Base-by-base conservation (phyloP, 495 filamentous ascomycete genomes). In the Choiromyces venosus region DNA sequence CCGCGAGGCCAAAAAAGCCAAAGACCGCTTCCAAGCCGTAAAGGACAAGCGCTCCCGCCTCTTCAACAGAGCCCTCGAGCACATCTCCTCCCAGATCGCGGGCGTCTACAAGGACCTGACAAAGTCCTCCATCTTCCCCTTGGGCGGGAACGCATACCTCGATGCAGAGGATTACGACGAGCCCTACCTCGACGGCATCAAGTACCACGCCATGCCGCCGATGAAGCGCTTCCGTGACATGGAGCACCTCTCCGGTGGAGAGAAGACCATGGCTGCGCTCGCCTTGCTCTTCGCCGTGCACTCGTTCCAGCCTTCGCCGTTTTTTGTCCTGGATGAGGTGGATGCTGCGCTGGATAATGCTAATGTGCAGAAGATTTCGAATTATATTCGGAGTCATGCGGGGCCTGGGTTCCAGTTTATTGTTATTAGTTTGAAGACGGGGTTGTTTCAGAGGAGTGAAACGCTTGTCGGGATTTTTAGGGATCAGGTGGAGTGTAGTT, bases 331-430 rank as follows among this genome's bases (percentile, higher is more conserved):
- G 37, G 95, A 99, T 83, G 95, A 99, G 83, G 94, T 99, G 39
- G 95, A 99, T 80, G 95, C 95, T 37, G 96, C 95, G 36, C 90
- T 99, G 19, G 95, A 99, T 80, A 96, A 95, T 82, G 93, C 93
- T 68, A 98, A 99, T 80, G 93, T 97, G 29, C 90, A 92, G 69
- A 93, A 94, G 80, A 94, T 99, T 83, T 93, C 92, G 76, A 92
- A 93, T 81, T 98, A 98, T 81, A 96, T 99, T 73, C 88, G 90
- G 37, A 92, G 93, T 77, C 94, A 97, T 82, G 93, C 95, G 0
- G 92, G 92, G 8, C 95, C 96, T 7, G 95, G 95, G 5, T 97
- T 97, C 91, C 95, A 99, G 86, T 99, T 99, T 80, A 94, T 99
- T 74, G 96, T 99, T 67, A 98, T 99, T 82, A 91, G 87, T 83